Base-by-base conservation (phyloP, 257 asterid genomes). In the Solanum gracilifrons region DNA sequence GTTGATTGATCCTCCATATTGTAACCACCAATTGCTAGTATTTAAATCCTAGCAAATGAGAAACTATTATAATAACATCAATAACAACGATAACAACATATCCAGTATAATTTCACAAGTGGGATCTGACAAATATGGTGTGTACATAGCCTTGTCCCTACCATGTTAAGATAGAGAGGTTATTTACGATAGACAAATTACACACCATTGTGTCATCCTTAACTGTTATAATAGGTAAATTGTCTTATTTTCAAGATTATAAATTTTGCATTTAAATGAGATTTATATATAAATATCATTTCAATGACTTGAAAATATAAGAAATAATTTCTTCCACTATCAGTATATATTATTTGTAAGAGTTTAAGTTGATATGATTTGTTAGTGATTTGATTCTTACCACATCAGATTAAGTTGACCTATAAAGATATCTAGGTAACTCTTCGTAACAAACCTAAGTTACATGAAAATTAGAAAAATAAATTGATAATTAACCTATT, bases 1-100 rank as follows among this genome's bases (percentile, higher is more conserved):
- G 84, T 91, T 86, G 75, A 82, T 87, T 5, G 31, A 69, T 9
- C 92, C 96, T 2, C 95, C 94, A 37, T 94, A 93, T 75, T 90
- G 93, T 13, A 93, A 86, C 98, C 98, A 95, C 96, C 95, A 93
- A 82, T 94, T 92, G 87, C 84, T 62, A 8, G 94, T 92, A 46
- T 58, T 3, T 0, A 87, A 86, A 86, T 95, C 98, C 98, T 95
- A 58, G 2, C 18, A 79, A 43, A 79, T 25, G 21, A 21, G 66
- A 29, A 48, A 25, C 1, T 39, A 25, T 35, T 58, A 27, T 11
- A 48, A 6, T 23, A 33, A 31, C 71, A 13, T 27, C 36, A 31
- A 20, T 21, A 48, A 68, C 1, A 43, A 46, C 7, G 9, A 36
- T 36, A 36, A 36, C 48, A 41, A 12, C 16, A 43, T 43, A 43